Conservation (phyloP, 2,329 filamentous ascomycete genomes). For the Paracorniculantispora psalliotae region DNA sequence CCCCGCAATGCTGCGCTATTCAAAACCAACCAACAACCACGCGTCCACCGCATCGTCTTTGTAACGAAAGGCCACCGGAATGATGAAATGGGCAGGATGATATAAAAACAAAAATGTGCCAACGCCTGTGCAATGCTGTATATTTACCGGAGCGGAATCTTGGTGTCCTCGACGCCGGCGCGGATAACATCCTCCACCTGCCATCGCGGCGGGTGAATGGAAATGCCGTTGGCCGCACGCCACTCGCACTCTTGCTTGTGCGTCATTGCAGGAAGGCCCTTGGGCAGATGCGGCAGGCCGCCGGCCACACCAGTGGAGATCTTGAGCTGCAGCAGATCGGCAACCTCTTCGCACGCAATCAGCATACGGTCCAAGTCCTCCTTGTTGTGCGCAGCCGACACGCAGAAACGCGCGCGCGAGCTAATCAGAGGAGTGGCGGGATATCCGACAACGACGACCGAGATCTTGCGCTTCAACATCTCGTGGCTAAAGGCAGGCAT, state of each 20-base stretch:
- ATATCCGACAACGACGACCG: constrained; percentile 94
- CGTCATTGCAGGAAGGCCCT: constrained; percentile 53
- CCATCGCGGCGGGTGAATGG: constrained; percentile 77
- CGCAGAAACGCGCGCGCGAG: constrained; percentile 90
- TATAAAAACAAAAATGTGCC: background rate
- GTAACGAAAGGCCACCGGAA: background rate
- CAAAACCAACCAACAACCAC: constrained; percentile 5
- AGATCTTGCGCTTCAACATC: constrained; percentile 97
- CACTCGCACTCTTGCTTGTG: constrained; percentile 65
- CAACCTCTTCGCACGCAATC: constrained; percentile 85
- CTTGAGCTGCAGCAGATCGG: constrained; percentile 88
- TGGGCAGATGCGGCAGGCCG: constrained; percentile 70
- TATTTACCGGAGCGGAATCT: constrained; percentile 61
- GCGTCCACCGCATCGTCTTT: background rate
- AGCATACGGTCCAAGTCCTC: constrained; percentile 91
- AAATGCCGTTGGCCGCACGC: constrained; percentile 56
- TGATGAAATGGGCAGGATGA: background rate
- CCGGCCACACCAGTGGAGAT: constrained; percentile 95
- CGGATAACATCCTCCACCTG: constrained; percentile 75
- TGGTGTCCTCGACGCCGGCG: constrained; percentile 69
- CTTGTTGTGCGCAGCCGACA: constrained; percentile 95
- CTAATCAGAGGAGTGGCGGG: constrained; percentile 93
- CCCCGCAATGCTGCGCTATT: constrained; percentile 5
- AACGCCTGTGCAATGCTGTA: constrained; percentile 11
- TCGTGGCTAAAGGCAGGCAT: constrained; percentile 98